Percentiles rank a stretch among this genome's conserved stretches.
These are phyloP conservation scores for Nakazawaea wickerhamii DNA, from an alignment of 805 yeast species.

Conservation along the genomic window DNA sequence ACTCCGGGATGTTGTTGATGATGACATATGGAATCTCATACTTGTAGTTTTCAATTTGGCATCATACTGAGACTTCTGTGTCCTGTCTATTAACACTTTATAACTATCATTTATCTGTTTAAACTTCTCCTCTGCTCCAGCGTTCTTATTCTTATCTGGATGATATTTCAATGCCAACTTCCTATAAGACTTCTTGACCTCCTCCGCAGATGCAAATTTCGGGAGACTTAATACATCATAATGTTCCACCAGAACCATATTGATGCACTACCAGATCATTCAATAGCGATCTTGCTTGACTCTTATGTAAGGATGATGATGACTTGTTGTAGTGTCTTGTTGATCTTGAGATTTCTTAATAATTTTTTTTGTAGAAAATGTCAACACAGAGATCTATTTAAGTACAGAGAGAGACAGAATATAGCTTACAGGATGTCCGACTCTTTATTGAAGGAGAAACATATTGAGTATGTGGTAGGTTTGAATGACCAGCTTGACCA, in stretches of 20 bases:
- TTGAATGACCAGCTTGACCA: constrained; percentile 52
- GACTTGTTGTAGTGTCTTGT: too few species aligned
- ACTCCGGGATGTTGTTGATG: background rate
- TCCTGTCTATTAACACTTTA: background rate
- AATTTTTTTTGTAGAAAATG: background rate
- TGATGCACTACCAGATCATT: background rate
- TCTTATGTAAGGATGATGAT: too few species aligned
- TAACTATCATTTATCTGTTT: constrained; percentile 8
- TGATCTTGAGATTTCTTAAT: background rate
- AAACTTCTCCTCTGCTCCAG: constrained; percentile 18
- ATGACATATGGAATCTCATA: constrained; percentile 5
- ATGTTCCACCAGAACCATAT: constrained; percentile 31
- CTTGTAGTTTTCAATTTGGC: constrained; percentile 5
- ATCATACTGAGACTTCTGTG: constrained; percentile 4
- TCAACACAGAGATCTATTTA: background rate
- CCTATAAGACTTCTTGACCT: constrained; percentile 75
- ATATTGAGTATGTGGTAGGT: constrained; percentile 49
- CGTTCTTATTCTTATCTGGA: constrained; percentile 71
- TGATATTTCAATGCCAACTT: constrained; percentile 67
- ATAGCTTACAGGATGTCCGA: background rate
- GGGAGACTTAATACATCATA: constrained; percentile 58
- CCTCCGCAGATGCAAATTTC: constrained; percentile 45
- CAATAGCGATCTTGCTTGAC: too few species aligned
- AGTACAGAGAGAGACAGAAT: background rate
- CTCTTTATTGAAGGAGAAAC: constrained; percentile 36